A percentile compares a stretch with the other conserved stretches of the same genome.
These are phyloP conservation scores for Kurtzmaniella quercitrusa DNA, from an alignment of 1,139 yeast species.

Conservation along the genomic window DNA sequence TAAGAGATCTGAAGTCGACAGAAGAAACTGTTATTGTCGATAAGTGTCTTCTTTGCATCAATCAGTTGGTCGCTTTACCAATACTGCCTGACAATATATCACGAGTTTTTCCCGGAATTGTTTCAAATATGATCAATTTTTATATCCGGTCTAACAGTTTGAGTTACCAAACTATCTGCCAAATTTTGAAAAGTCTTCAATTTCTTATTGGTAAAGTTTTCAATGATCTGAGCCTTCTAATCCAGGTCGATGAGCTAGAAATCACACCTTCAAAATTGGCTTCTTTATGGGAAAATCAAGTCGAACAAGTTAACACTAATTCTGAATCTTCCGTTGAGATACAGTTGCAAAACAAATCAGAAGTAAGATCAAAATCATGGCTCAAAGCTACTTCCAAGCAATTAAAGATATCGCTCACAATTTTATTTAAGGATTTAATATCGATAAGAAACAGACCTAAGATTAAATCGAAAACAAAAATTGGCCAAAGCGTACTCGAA, in stretches of 20 bases:
- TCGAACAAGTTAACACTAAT: conserved; percentile 8
- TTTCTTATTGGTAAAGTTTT: conserved; percentile 24
- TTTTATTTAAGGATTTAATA: conserved; percentile 25
- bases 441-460: conserved; percentile 15
- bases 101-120: conserved; percentile 38
- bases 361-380: conserved; percentile 58
- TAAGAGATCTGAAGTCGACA: conserved; percentile 11
- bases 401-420: conserved; percentile 43
- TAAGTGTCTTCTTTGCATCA: conserved; percentile 13
- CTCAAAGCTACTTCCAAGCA: conserved; percentile 60
- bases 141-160: conserved; percentile 19
- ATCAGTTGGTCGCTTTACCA: conserved; percentile 12
- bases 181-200: conserved; percentile 20
- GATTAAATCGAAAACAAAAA: conserved; percentile 20
- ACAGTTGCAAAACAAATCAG: neutral
- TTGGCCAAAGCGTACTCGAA: conserved; percentile 19
- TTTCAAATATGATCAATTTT: conserved; percentile 31
- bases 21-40: conserved; percentile 17
- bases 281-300: conserved; percentile 15
- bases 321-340: neutral
- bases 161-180: conserved; percentile 21
- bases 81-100: conserved; percentile 30
- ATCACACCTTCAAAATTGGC: conserved; percentile 15
- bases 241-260: conserved; percentile 8
- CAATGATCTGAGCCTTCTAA: conserved; percentile 22